Percentiles rank a stretch among this genome's conserved stretches.
Conservation (phyloP, 2,329 filamentous ascomycete species). For the Pseudogymnoascus sp. region DNA sequence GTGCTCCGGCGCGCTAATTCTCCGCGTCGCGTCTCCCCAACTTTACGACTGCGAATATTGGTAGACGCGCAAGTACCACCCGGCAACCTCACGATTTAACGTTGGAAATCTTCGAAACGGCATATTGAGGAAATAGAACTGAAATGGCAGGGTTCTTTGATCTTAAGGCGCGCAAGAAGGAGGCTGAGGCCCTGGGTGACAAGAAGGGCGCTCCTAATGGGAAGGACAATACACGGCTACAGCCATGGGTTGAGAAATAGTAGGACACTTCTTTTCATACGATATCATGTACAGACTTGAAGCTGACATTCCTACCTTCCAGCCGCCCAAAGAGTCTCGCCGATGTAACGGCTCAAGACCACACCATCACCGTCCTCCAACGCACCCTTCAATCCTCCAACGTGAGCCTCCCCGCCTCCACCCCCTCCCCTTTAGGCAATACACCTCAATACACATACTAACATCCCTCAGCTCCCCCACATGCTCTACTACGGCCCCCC, state of each 20-base stretch:
- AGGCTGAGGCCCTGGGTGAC: constrained; percentile 55
- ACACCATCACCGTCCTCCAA: constrained; percentile 87
- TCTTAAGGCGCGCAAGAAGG: constrained; percentile 80
- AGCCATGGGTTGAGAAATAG: constrained; percentile 99
- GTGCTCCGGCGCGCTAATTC: constrained; percentile 2
- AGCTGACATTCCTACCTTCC: constrained; percentile 25
- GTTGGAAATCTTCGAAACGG: neutral
- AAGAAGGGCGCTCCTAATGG: constrained; percentile 56
- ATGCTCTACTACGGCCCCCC: constrained; percentile 99
- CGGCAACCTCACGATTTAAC: neutral
- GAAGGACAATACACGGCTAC: constrained; percentile 59
- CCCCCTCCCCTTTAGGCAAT: neutral
- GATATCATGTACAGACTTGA: constrained; percentile 1
- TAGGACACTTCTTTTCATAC: constrained; percentile 35
- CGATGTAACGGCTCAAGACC: constrained; percentile 96
- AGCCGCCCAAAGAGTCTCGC: constrained; percentile 89
- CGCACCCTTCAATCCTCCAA: constrained; percentile 92
- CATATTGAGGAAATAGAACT: neutral
- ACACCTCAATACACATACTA: constrained; percentile 12
- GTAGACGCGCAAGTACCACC: neutral
- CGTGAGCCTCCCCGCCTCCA: constrained; percentile 37
- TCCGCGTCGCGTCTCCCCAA: neutral
- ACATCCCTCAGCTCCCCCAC: constrained; percentile 66
- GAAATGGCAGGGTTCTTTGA: constrained; percentile 90
- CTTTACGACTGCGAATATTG: neutral